Conservation (phyloP, 768 basidiomycete genomes). For the Xanthoconium stramineum region DNA sequence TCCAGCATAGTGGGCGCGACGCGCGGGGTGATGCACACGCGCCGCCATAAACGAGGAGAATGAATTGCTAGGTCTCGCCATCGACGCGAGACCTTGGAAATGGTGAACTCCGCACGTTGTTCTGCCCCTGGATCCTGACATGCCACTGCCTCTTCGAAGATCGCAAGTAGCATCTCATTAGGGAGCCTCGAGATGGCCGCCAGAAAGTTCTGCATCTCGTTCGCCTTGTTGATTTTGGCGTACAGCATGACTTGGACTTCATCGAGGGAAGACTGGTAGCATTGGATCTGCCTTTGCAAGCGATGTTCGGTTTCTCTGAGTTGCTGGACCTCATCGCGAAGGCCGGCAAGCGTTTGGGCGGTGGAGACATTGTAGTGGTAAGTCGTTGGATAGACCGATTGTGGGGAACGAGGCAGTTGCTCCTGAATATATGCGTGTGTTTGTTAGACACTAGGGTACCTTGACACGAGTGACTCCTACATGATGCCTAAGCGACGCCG, state of each 20-base stretch:
- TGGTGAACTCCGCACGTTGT: constrained; percentile 20
- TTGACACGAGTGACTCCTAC: constrained; percentile 12
- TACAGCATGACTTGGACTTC: constrained; percentile 14
- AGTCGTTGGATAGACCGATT: constrained; percentile 6
- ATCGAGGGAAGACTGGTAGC: constrained; percentile 12
- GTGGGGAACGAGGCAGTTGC: background rate
- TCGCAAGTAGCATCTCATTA: constrained; percentile 29
- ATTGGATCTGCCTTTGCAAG: constrained; percentile 17
- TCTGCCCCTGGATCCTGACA: constrained; percentile 22
- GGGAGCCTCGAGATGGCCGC: constrained; percentile 30
- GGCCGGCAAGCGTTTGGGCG: constrained; percentile 14
- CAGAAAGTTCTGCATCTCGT: constrained; percentile 29
- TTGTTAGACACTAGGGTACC: constrained; percentile 6
- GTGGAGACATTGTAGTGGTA: constrained; percentile 19
- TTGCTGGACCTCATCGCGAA: constrained; percentile 18
- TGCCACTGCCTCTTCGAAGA: constrained; percentile 30
- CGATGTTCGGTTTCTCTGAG: constrained; percentile 14
- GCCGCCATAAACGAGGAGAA: constrained; percentile 30
- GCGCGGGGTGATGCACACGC: constrained; percentile 24
- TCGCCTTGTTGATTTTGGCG: constrained; percentile 22
- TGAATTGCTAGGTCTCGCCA: constrained; percentile 32
- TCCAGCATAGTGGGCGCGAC: constrained; percentile 19
- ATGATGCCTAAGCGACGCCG: constrained; percentile 19
- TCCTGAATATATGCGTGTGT: constrained; percentile 15
- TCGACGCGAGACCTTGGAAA: constrained; percentile 31